These are phyloP conservation scores for Glycine latifolia DNA, from an alignment of 306 rosid species.

Conservation along the genomic window DNA sequence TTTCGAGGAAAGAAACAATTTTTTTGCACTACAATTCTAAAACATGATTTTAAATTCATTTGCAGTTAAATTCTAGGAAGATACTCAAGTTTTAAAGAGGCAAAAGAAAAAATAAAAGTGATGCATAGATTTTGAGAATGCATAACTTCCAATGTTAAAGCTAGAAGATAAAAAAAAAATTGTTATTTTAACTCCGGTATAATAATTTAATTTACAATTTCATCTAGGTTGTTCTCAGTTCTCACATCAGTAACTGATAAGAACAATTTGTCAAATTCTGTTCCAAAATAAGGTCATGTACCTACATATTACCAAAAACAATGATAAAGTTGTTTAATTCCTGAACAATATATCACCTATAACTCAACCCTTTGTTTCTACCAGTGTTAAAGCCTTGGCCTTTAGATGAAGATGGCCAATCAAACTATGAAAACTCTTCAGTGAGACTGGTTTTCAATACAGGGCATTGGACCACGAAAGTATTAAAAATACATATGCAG, in stretches of 20 bases:
- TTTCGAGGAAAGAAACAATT: slow-evolving; percentile 13
- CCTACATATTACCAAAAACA: neutral
- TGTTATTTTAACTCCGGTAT: neutral
- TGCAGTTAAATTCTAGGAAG: slow-evolving; percentile 1
- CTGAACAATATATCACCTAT: slow-evolving; percentile 19
- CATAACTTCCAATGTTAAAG: slow-evolving; percentile 5
- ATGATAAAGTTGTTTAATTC: slow-evolving; percentile 10
- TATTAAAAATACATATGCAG: slow-evolving; percentile 13
- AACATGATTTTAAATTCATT: neutral
- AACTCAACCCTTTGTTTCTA: slow-evolving; percentile 1
- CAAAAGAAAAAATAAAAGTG: neutral
- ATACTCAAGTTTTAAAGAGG: slow-evolving; percentile 23
- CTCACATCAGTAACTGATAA: slow-evolving; percentile 22
- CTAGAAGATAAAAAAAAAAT: neutral
- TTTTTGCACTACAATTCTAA: slow-evolving; percentile 16
- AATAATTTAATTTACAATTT: slow-evolving; percentile 10
- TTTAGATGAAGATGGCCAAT: slow-evolving; percentile 30
- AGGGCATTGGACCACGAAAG: slow-evolving; percentile 9
- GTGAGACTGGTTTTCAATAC: slow-evolving; percentile 26
- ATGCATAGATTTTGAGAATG: neutral
- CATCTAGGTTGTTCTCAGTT: slow-evolving; percentile 39
- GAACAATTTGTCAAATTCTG: slow-evolving; percentile 20
- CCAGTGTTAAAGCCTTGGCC: slow-evolving; percentile 16
- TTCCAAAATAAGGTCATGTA: neutral
- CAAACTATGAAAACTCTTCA: slow-evolving; percentile 19